Conservation (phyloP, 352 stramenopile species). For the Pythium coloratum region DNA sequence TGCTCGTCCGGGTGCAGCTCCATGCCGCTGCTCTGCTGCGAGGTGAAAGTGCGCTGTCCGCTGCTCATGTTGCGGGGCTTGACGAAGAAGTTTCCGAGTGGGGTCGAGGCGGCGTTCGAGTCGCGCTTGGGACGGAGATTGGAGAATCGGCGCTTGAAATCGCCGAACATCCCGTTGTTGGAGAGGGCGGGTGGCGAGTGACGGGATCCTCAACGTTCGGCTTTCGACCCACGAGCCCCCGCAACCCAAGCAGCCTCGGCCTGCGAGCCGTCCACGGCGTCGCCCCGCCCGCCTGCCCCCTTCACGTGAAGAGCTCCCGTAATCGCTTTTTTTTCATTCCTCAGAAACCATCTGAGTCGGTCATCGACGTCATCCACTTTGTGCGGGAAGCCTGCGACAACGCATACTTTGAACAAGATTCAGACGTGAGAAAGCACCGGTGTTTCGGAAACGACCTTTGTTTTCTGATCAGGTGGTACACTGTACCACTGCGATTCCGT, state of each 20-base stretch:
- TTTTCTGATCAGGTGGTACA: background rate
- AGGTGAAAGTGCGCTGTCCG: background rate
- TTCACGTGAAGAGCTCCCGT: no score
- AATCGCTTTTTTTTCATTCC: background rate
- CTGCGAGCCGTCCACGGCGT: background rate
- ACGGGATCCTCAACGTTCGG: constrained; percentile 16
- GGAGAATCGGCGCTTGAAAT: constrained; percentile 25
- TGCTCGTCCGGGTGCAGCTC: constrained; percentile 46
- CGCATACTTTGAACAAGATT: background rate
- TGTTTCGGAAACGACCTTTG: background rate
- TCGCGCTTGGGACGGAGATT: constrained; percentile 23
- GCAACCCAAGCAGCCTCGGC: constrained; percentile 2
- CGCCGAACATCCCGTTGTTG: background rate
- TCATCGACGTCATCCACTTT: constrained; percentile 18
- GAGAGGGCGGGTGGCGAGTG: background rate
- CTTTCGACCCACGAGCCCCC: background rate
- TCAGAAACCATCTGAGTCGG: constrained; percentile 6
- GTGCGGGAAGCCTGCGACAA: constrained; percentile 7
- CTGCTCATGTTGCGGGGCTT: constrained; percentile 17
- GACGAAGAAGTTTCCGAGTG: background rate
- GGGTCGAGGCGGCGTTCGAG: background rate
- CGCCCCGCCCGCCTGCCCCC: constrained; percentile 3
- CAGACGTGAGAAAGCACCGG: background rate
- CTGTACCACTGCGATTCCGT: constrained; percentile 4
- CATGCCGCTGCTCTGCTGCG: constrained; percentile 13